Base-by-base conservation (phyloP, 1,284 basidiomycete genomes). In the Cutaneotrichosporon dermatis region DNA sequence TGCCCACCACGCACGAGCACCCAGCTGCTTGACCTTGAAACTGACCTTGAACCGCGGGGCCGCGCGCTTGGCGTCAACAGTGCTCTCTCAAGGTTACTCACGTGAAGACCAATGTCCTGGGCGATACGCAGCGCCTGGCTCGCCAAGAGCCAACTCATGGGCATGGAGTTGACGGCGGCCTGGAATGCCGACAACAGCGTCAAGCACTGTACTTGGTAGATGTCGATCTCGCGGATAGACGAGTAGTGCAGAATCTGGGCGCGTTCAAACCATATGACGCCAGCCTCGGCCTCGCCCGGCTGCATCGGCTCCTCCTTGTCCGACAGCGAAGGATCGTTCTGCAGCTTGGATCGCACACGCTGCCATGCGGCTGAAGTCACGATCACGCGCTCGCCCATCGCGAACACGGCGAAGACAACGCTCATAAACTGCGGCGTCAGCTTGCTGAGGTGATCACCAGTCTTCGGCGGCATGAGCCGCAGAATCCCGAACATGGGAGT, bases 1-100 rank as follows among this genome's bases (percentile, higher is more conserved):
- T 41, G 88, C 86, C 89, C 90, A 92, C 89, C 91, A 93, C 51
- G 91, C 87, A 76, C 92, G 89, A 55, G 87, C 82, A 39, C 90
- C 85, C 0, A 89, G 89, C 77, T 93, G 90, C 77, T 91, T 92
- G 74, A 92, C 89, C 46, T 88, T 83, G 43, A 87, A 81, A 34
- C 84, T 79, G 45, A 91, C 80, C 12, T 81, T 75, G 58, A 92
- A 82, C 48, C 88, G 84, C 54, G 87, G 84, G 7, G 89, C 87
- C 3, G 89, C 89, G 62, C 91, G 88, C 90, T 92, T 25, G 25
- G 25, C 25, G 68, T 54, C 43, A 58, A 61, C 51, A 63, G 59
- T 50, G 34, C 6, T 39, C n/a, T 3, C 25, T 8, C 33, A 34
- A 15, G 35, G 42, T 40, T 15, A 51, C 89, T 81, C 78, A 92